Conservation (phyloP, 345 rosid species). For the Lagerstroemia speciosa region DNA sequence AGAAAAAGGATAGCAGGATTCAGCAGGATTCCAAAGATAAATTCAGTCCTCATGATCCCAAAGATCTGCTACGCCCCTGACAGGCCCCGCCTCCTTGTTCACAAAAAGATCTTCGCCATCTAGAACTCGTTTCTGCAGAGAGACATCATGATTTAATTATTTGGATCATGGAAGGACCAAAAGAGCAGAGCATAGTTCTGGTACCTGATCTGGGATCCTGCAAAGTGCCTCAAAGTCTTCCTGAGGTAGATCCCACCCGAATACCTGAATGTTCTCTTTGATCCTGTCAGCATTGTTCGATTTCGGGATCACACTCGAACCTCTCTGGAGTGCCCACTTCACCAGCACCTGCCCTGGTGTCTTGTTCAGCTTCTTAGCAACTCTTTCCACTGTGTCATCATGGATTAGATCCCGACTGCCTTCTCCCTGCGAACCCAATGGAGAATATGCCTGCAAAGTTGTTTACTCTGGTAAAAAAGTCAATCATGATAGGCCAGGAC, state of each 20-base stretch:
- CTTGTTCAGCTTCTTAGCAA: slow-evolving; percentile 47
- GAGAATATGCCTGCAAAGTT: slow-evolving; percentile 36
- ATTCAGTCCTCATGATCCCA: slow-evolving; percentile 53
- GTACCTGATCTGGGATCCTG: slow-evolving; percentile 30
- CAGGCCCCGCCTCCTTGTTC: slow-evolving; percentile 32
- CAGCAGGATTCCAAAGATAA: neutral
- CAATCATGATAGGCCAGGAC: neutral
- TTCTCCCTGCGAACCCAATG: slow-evolving; percentile 35
- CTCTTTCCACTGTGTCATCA: slow-evolving; percentile 30
- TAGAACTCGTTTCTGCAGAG: slow-evolving; percentile 35
- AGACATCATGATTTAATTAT: neutral
- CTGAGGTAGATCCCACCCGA: slow-evolving; percentile 38
- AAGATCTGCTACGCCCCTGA: slow-evolving; percentile 38
- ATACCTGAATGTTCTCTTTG: slow-evolving; percentile 41
- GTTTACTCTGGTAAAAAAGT: neutral
- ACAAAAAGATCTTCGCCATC: slow-evolving; percentile 39
- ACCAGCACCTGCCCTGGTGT: slow-evolving; percentile 40
- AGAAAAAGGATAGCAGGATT: neutral
- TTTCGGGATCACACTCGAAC: slow-evolving; percentile 47
- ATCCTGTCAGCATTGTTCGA: slow-evolving; percentile 37
- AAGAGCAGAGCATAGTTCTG: neutral
- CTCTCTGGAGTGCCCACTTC: slow-evolving; percentile 50
- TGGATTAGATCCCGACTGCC: slow-evolving; percentile 45
- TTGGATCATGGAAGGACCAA: neutral
- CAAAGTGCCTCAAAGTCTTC: slow-evolving; percentile 38